Base-by-base conservation (phyloP, 163 green algal genomes). In the Trebouxia gelatinosa region DNA sequence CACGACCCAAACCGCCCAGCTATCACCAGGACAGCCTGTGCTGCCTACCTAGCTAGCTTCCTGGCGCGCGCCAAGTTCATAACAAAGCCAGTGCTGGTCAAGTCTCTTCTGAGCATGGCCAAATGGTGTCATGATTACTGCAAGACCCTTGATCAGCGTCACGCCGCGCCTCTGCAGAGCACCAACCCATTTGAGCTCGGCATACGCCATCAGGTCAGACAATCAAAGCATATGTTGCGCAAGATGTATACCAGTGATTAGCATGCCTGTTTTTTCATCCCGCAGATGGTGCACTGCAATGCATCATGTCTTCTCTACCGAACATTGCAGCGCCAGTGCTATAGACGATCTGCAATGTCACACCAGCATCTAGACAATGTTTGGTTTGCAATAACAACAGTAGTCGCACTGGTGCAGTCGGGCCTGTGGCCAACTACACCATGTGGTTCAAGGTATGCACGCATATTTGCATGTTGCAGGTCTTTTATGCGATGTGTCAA, bases 31-130 rank as follows among this genome's bases (percentile, higher is more conserved):
- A 74, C 76, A 16, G 91, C 92, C 0, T 89, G 82, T 29, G 92
- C 91, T 1, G 92, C 92, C 16, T 97, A 97, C 81, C 70, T 92
- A 21, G 91, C 89, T 21, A 90, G 80, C 65, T 93, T 91, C 85
- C 70, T 91, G 19, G 86, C 88, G 17, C 62, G 91, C 3, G 90
- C 88, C 6, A 83, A 84, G 13, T 89, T 91, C 61, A 75, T 92
- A 70, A 81, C 91, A 0, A 76, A 61, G 40, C 31, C 40, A 9
- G 9, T 76, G 17, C 43, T 76, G 11, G 21, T 76, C 29, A 28
- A 38, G 28, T 62, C 68, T 19, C 31, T 62, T 6, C 64, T 72
- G 50, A 65, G 65, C 28, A 57, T 91, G 34, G 78, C 78, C 3
- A 57, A 71, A 23, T 91, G 85, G 85, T 88, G 83, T 78, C 23